These are phyloP conservation scores for Sesbania bispinosa DNA, from an alignment of 306 rosid species.

Conservation along the genomic window DNA sequence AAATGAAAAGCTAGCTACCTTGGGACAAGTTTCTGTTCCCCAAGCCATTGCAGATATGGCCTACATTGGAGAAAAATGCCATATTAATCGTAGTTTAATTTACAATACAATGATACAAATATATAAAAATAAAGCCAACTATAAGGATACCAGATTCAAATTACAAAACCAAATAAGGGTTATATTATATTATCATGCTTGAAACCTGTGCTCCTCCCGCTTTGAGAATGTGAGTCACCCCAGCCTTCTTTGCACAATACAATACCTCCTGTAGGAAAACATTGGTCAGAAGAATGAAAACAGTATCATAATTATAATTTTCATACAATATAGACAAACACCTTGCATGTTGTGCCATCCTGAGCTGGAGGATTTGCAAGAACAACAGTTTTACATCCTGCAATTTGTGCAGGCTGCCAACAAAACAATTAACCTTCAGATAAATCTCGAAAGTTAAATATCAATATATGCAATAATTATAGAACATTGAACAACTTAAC, in stretches of 20 bases:
- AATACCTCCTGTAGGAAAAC: conserved; percentile 72
- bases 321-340: conserved; percentile 29
- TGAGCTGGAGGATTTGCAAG: conserved; percentile 91
- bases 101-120: not conserved
- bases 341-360: conserved; percentile 93
- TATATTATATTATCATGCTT: conserved; percentile 21
- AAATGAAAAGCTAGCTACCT: conserved; percentile 46
- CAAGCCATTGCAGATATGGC: conserved; percentile 98
- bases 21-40: conserved; percentile 98
- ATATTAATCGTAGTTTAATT: not conserved
- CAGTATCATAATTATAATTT: conserved; percentile 6
- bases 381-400: conserved; percentile 87
- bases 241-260: conserved; percentile 99
- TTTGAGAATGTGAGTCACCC: conserved; percentile 93
- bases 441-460: conserved; percentile 6
- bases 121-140: too few relatives aligned
- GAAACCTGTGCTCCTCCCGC: conserved; percentile 99
- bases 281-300: conserved; percentile 23
- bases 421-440: conserved; percentile 28
- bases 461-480: not conserved
- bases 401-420: conserved; percentile 92
- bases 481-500: not conserved
- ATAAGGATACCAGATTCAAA: conserved; percentile 5
- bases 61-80: conserved; percentile 37
- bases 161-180: not conserved